Evolutionary conservation across 257 asterid genomes (phyloP).

Genomic region (Solanum gracilifrons): DNA sequence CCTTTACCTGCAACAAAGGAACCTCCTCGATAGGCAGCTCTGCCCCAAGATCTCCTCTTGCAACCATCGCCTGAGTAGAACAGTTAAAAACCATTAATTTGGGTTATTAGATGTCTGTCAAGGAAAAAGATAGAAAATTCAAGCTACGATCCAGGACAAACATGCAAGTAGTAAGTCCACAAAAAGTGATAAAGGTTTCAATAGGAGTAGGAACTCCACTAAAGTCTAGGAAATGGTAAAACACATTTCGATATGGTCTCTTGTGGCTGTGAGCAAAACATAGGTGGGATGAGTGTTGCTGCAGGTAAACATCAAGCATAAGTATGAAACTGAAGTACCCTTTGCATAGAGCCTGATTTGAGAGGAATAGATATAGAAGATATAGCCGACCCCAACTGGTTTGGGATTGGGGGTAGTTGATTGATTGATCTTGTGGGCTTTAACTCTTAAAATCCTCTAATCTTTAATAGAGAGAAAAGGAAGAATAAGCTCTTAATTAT

Average conservation of each 20-base stretch:
- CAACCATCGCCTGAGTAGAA: conserved; percentile 84
- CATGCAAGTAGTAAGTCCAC: background rate
- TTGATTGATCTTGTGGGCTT: background rate
- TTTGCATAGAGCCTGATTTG: background rate
- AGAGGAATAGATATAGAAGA: background rate
- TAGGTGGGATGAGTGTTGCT: background rate
- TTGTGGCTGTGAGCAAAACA: background rate
- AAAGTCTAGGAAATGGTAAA: background rate
- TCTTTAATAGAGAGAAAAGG: background rate
- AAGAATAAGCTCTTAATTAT: background rate
- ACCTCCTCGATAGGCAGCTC: conserved; percentile 96
- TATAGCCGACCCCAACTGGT: background rate
- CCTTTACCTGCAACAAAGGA: conserved; percentile 86
- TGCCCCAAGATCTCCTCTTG: conserved; percentile 98
- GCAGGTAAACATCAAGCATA: background rate
- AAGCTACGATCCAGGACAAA: background rate
- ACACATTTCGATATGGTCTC: background rate
- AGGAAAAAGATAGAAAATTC: background rate
- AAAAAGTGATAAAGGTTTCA: background rate
- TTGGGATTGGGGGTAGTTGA: background rate
- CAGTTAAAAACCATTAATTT: background rate
- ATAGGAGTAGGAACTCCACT: background rate
- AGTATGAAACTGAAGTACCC: background rate
- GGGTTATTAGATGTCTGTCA: background rate
- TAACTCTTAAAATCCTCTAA: background rate